A percentile compares a stretch with the other conserved stretches of the same genome.
Evolutionary conservation across 2,329 filamentous ascomycete genomes (phyloP).

Genomic region (Pseudogymnoascus sp.): DNA sequence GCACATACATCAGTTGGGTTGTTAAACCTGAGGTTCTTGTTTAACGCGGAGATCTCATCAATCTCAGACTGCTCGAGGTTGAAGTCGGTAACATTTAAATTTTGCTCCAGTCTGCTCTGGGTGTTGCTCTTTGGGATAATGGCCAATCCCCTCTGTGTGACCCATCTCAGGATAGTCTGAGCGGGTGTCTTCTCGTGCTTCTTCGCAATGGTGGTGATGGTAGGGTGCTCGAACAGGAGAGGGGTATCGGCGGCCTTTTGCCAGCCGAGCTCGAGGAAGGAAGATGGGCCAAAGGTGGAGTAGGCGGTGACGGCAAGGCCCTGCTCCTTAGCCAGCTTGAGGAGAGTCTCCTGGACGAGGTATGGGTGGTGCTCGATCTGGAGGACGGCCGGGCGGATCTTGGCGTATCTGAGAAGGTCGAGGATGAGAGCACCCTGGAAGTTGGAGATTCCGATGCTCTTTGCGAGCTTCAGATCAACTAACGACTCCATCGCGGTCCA

Average conservation of each 20-base stretch:
- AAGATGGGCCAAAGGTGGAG: constrained; percentile 72
- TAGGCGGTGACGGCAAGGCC: constrained; percentile 72
- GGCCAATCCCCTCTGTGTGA: constrained; percentile 70
- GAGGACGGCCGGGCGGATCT: constrained; percentile 64
- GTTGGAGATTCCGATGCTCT: constrained; percentile 74
- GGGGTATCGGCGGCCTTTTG: constrained; percentile 55
- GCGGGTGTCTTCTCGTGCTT: constrained; percentile 66
- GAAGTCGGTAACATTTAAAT: constrained; percentile 58
- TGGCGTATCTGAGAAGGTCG: constrained; percentile 70
- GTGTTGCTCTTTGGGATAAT: constrained; percentile 73
- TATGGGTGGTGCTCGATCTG: constrained; percentile 91
- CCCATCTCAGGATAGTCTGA: constrained; percentile 79
- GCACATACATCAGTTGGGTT: constrained; percentile 59
- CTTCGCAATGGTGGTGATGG: constrained; percentile 54
- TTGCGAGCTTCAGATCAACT: constrained; percentile 58
- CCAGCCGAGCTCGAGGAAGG: constrained; percentile 70
- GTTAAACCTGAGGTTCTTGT: constrained; percentile 65
- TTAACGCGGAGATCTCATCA: constrained; percentile 54
- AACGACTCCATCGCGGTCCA: constrained; percentile 74
- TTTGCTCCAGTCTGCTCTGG: constrained; percentile 48
- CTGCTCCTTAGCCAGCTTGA: constrained; percentile 60
- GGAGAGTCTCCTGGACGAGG: constrained; percentile 64
- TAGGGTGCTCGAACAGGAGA: constrained; percentile 61
- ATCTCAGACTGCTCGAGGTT: constrained; percentile 59
- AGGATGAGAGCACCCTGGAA: constrained; percentile 71